Evolutionary conservation across 306 rosid genomes (phyloP), one percentile per base, ranked within the genome.

Genomic region (Malus sylvestris): DNA sequence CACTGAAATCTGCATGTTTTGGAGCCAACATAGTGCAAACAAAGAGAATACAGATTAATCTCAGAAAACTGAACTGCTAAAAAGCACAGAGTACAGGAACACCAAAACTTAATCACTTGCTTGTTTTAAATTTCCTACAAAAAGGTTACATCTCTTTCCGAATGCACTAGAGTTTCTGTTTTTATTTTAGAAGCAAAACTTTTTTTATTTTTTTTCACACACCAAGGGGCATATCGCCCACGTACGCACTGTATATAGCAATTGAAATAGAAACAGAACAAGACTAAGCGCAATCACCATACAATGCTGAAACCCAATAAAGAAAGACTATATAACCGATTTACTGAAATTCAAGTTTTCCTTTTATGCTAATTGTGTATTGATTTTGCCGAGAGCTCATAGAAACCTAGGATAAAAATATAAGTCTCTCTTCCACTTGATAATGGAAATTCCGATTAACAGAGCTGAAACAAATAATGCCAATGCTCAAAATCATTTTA

Each of bases 1-100:
- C 40, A 88, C 92, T 11, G 89, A 80, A 46, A 95, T 88, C 98
- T 94, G 89, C 72, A 52, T 75, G 66, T 82, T 18, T 74, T 64
- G 62, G 23, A 61, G 79, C 55, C 76, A 62, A 69, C 30, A 57
- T 67, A 71, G 74, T 63, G 75, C 11, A n/a, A 73, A 29, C 44
- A 60, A 61, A 30, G 49, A 44, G 62, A 68, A 58, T 20, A 33
- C 18, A 44, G 57, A 59, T 14, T 11, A n/a, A 38, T 3, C 58
- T 8, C 49, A 71, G 27, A 23, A 77, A 40, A 6, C 15, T 61
- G 9, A 23, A 60, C 32, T 35, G 55, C n/a, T 25, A 38, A 57
- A 75, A 61, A 38, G 5, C 15, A 35, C 10, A 51, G 29, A 4
- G 23, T 71, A 70, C 15, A 33, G 20, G 25, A 65, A 8, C 16